Conservation (phyloP, 768 basidiomycete genomes). For the Russula sp. region DNA sequence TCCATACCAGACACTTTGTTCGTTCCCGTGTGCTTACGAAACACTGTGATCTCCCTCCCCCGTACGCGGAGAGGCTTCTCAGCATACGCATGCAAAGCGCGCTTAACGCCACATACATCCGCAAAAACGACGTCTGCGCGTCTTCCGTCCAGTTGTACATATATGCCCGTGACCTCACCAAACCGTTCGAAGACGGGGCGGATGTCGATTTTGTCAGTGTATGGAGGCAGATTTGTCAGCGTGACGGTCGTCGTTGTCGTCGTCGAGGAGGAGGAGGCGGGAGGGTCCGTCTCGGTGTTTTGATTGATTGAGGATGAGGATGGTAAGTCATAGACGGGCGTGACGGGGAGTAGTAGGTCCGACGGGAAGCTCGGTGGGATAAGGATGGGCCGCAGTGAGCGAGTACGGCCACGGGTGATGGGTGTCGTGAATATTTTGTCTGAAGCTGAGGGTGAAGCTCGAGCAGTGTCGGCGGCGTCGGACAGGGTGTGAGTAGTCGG, state of each 20-base stretch:
- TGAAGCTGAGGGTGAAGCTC: too few relatives aligned
- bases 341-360: neutral
- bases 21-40: neutral
- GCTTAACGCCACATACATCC: neutral
- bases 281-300: neutral
- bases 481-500: too few relatives aligned
- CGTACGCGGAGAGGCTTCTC: constrained; percentile 13
- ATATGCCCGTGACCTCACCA: constrained; percentile 8
- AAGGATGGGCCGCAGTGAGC: constrained; percentile 10
- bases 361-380: constrained; percentile 9
- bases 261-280: too few relatives aligned
- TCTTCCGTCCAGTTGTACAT: neutral
- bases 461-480: neutral
- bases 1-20: too few relatives aligned
- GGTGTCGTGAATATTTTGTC: neutral
- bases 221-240: neutral
- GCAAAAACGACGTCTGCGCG: constrained; percentile 15
- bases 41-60: neutral
- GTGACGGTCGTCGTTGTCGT: neutral
- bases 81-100: constrained; percentile 15
- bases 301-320: neutral
- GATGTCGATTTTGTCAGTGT: constrained; percentile 16
- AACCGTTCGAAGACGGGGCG: constrained; percentile 10
- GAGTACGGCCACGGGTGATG: neutral
- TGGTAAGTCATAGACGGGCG: neutral